These are phyloP conservation scores for Allium fistulosum DNA, from an alignment of 106 monocot species.

Conservation along the genomic window DNA sequence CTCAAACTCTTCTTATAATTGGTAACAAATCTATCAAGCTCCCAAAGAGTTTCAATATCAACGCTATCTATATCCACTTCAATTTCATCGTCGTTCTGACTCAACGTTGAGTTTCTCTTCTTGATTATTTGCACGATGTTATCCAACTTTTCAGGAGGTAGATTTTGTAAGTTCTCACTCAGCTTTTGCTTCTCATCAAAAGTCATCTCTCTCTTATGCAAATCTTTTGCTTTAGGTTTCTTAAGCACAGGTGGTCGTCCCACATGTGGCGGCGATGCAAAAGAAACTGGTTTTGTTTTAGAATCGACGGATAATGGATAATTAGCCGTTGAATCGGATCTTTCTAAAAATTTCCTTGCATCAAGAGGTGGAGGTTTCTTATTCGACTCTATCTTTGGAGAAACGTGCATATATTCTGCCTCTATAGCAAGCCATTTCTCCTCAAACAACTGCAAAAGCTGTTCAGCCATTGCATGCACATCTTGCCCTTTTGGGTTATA, in stretches of 20 bases:
- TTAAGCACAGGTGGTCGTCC: constrained; percentile 48
- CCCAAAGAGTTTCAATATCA: constrained; percentile 95
- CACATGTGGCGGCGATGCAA: constrained; percentile 7
- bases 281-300: constrained; percentile 25
- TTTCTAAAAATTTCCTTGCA: constrained; percentile 37
- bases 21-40: constrained; percentile 93
- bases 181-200: constrained; percentile 92
- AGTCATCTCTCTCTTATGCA: constrained; percentile 92
- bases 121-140: constrained; percentile 88
- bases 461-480: constrained; percentile 75
- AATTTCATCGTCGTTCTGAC: constrained; percentile 95
- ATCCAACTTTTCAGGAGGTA: constrained; percentile 87
- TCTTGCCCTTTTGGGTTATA: constrained; percentile 91
- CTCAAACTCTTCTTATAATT: constrained; percentile 97
- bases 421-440: constrained; percentile 68
- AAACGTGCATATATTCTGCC: constrained; percentile 25
- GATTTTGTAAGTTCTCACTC: constrained; percentile 77
- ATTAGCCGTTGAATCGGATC: constrained; percentile 61
- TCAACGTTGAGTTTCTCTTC: constrained; percentile 74
- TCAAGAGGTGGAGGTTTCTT: constrained; percentile 52
- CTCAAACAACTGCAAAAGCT: constrained; percentile 55
- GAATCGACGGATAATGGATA: constrained; percentile 29
- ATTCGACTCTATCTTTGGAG: not conserved
- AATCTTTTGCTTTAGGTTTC: constrained; percentile 94
- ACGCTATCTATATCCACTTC: constrained; percentile 98